phyloP scores from a whole-genome alignment of 129 eudicot genomes.

The Flaveria linearis region DNA sequence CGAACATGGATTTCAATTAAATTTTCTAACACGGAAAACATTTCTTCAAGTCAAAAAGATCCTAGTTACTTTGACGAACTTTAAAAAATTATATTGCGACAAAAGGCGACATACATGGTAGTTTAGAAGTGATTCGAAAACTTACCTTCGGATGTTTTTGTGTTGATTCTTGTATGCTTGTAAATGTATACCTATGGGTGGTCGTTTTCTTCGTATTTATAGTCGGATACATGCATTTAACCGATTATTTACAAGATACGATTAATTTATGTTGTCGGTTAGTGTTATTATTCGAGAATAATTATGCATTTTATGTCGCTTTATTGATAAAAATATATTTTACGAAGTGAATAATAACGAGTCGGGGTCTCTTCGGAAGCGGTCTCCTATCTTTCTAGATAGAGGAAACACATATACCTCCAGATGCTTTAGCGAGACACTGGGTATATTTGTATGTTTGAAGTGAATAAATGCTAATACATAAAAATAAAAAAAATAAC shows the following conservation, averaged over 20 bases:
- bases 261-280: not conserved
- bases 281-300: not conserved
- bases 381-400: too few relatives aligned
- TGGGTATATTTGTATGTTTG: too few relatives aligned
- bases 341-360: constrained; percentile 2
- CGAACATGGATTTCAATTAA: not conserved
- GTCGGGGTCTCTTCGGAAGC: too few relatives aligned
- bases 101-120: not conserved
- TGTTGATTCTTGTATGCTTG: not conserved
- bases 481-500: not conserved
- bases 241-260: not conserved
- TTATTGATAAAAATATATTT: not conserved
- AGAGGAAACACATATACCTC: too few relatives aligned
- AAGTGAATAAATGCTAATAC: constrained; percentile 3
- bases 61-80: not conserved
- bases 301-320: not conserved
- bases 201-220: not conserved
- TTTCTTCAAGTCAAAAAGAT: not conserved
- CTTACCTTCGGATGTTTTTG: not conserved
- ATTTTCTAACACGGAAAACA: not conserved
- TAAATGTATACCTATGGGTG: not conserved
- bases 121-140: not conserved
- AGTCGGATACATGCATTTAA: not conserved
- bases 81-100: not conserved
- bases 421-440: too few relatives aligned